Percentiles rank a stretch among this genome's conserved stretches.
Evolutionary conservation across 805 yeast genomes (phyloP).

Genomic region (Wickerhamomyces rabaulensis): DNA sequence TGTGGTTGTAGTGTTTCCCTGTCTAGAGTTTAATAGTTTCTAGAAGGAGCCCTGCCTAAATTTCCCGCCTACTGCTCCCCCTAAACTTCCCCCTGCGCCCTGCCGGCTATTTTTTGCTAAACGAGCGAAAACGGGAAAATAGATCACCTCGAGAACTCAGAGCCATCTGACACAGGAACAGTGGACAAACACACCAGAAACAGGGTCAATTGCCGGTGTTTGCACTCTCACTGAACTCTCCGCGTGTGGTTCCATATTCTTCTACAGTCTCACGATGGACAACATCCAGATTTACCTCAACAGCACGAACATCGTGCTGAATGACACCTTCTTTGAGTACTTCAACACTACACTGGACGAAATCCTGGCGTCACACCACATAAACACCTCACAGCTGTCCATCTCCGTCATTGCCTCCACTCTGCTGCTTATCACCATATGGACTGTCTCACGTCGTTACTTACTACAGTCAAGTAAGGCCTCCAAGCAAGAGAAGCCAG

Average conservation of each 20-base stretch:
- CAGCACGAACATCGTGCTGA: slow-evolving; percentile 17
- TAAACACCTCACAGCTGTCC: slow-evolving; percentile 13
- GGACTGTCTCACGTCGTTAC: slow-evolving; percentile 13
- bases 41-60: neutral
- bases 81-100: too few relatives aligned
- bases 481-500: slow-evolving; percentile 20
- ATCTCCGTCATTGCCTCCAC: slow-evolving; percentile 15
- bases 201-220: neutral
- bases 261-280: neutral
- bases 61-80: neutral
- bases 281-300: slow-evolving; percentile 13
- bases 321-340: slow-evolving; percentile 19
- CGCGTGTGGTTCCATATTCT: neutral
- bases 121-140: too few relatives aligned
- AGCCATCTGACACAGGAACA: too few relatives aligned
- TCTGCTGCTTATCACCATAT: slow-evolving; percentile 6
- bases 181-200: neutral
- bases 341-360: slow-evolving; percentile 19
- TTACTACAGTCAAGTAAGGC: slow-evolving; percentile 1
- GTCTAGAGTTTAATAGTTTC: neutral
- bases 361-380: slow-evolving; percentile 7
- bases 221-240: neutral
- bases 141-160: too few relatives aligned
- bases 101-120: too few relatives aligned
- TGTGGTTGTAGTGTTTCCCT: neutral